These are phyloP conservation scores for Cystobasidiopsis lactophilus DNA, from an alignment of 768 basidiomycete genomes.

Conservation along the genomic window DNA sequence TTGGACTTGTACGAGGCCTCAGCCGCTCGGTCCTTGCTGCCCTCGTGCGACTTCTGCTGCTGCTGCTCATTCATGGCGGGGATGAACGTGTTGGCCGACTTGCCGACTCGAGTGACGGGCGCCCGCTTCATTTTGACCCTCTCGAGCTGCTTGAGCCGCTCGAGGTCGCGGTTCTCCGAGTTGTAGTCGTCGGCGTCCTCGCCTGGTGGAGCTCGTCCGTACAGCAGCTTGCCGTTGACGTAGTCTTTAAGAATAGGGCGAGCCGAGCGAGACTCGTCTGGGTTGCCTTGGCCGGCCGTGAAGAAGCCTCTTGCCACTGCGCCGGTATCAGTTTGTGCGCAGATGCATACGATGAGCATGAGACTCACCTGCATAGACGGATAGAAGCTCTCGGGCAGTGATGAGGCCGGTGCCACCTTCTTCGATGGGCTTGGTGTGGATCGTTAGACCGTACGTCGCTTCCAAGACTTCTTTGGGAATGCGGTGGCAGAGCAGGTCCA, in stretches of 20 bases:
- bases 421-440: constrained; percentile 41
- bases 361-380: constrained; percentile 74
- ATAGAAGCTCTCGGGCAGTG: constrained; percentile 56
- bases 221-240: constrained; percentile 78
- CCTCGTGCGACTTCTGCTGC: constrained; percentile 13
- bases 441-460: constrained; percentile 62
- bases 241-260: constrained; percentile 90
- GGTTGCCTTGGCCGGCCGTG: constrained; percentile 84
- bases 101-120: constrained; percentile 62
- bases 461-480: constrained; percentile 70
- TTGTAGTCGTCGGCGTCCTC: constrained; percentile 51
- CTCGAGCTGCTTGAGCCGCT: constrained; percentile 32
- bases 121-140: constrained; percentile 65
- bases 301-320: constrained; percentile 80
- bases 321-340: constrained; percentile 10
- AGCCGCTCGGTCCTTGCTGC: constrained; percentile 19
- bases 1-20: constrained; percentile 38
- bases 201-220: constrained; percentile 60
- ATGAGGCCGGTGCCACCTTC: constrained; percentile 58
- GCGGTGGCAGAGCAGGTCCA: constrained; percentile 49
- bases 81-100: constrained; percentile 65
- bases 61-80: constrained; percentile 21
- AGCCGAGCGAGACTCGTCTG: constrained; percentile 84
- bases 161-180: constrained; percentile 38
- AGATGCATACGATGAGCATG: background rate